Evolutionary conservation across 352 stramenopile genomes (phyloP), one percentile per base, ranked within the genome.

Genomic region (Phytophthora pseudosyringae): DNA sequence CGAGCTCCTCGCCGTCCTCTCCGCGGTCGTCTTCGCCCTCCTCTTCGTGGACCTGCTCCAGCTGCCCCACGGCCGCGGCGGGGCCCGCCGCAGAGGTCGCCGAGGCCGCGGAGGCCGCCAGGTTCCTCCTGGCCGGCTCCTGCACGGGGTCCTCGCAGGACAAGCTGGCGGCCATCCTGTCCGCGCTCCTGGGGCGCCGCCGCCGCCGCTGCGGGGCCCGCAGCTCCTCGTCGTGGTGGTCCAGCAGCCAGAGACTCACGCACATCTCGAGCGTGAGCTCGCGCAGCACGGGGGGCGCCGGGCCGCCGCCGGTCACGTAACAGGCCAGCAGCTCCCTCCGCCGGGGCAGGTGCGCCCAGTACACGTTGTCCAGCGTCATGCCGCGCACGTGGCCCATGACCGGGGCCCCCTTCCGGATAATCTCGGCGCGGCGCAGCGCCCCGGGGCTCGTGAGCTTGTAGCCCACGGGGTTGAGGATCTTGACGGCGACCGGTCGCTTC

Each of bases 401-500:
- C 0, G 86, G 83, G 6, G 73, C 70, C 15, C 86, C 86, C 21
- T 77, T 73, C 45, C 89, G 86, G n/a, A 98, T 78, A 38, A 98
- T 80, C 39, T 98, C 91, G 40, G 77, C 93, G 33, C 89, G 83
- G 5, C 88, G 76, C 13, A 98, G 66, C 13, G 81, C 72, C 13
- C 85, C 80, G 0, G 86, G 69, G 21, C 85, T 81, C 21, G 91
- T 76, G 38, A 99, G 83, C 51, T 98, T 96, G 73, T 98, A 98
- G 58, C 94, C 93, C 36, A 99, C 94, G 8, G 97, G 95, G 69
- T 99, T 98, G 16, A 99, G 75, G 59, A 99, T 98, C 79, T 99
- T 99, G 52, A 99, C 94, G 31, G 97, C 96, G 26, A 98, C 86
- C 35, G 89, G 83, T 13, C 86, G 80, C 63, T 93, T 84, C 38